These are phyloP conservation scores for Voacanga thouarsii DNA, from an alignment of 257 asterid species.

Conservation along the genomic window DNA sequence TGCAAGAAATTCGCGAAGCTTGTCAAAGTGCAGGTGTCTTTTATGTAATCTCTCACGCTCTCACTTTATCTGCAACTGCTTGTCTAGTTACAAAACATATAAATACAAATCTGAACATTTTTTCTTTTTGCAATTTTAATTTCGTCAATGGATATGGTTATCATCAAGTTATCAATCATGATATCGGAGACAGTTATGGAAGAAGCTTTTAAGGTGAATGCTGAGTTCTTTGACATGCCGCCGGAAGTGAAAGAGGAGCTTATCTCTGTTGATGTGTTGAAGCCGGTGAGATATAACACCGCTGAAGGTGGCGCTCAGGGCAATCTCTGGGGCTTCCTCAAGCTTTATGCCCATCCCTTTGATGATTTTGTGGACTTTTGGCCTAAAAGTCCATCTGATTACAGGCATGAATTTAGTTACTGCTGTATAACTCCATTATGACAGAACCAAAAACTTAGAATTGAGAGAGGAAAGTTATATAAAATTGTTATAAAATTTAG, in stretches of 20 bases:
- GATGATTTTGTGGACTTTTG: neutral
- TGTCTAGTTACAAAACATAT: too few relatives aligned
- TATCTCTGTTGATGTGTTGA: neutral
- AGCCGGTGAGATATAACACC: neutral
- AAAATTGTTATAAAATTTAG: too few relatives aligned
- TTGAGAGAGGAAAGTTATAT: too few relatives aligned
- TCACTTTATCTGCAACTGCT: neutral
- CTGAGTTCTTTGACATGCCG: neutral
- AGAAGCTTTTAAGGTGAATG: neutral
- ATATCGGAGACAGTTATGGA: neutral
- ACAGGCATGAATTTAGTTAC: neutral
- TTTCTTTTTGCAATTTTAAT: too few relatives aligned
- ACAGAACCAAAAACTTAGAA: too few relatives aligned
- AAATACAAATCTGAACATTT: too few relatives aligned
- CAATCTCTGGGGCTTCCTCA: neutral
- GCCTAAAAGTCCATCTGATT: neutral
- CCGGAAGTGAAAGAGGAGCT: neutral
- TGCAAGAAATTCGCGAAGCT: neutral
- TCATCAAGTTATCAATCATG: neutral
- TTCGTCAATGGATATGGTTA: neutral
- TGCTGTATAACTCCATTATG: too few relatives aligned
- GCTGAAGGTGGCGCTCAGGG: too few relatives aligned
- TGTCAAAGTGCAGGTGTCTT: neutral
- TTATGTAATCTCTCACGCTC: neutral
- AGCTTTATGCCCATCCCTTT: neutral